A percentile compares a stretch with the other conserved stretches of the same genome.
These are phyloP conservation scores for Byssochlamys sp. DNA, from an alignment of 2,329 filamentous ascomycete genomes.

Conservation along the genomic window DNA sequence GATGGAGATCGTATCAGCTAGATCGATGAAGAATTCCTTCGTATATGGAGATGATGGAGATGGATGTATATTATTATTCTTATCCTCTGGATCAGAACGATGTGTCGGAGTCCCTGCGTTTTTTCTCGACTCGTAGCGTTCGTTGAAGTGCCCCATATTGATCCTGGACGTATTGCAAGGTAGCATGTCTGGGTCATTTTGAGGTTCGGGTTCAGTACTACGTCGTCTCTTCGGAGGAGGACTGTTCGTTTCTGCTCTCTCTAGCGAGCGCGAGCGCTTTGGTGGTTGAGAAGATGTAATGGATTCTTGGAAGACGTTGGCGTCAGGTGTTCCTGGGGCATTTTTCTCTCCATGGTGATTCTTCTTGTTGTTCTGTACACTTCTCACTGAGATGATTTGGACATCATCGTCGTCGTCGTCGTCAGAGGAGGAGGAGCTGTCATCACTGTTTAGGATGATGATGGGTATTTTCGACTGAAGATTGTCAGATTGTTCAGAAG, in stretches of 20 bases:
- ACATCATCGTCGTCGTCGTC: background rate
- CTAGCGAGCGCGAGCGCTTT: background rate
- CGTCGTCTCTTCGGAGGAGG: background rate
- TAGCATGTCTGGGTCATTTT: background rate
- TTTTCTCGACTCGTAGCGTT: no score
- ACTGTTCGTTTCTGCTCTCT: background rate
- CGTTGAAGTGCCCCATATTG: background rate
- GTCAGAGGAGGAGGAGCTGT: background rate
- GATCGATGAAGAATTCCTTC: constrained; percentile 15
- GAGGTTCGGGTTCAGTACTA: background rate
- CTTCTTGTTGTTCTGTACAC: background rate
- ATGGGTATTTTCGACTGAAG: background rate
- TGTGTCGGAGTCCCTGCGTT: background rate
- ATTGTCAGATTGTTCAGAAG: background rate
- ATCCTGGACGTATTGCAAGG: no score
- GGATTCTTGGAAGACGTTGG: background rate
- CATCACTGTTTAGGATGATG: background rate
- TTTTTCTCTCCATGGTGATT: no score
- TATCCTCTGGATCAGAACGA: background rate
- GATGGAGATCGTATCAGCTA: constrained; percentile 12
- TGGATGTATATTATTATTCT: no score
- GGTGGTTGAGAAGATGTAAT: background rate
- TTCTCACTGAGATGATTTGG: background rate
- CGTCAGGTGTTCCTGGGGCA: background rate
- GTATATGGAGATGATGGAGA: constrained; percentile 5